Evolutionary conservation across 352 stramenopile genomes (phyloP).

Genomic region (Pythium dissotocum): DNA sequence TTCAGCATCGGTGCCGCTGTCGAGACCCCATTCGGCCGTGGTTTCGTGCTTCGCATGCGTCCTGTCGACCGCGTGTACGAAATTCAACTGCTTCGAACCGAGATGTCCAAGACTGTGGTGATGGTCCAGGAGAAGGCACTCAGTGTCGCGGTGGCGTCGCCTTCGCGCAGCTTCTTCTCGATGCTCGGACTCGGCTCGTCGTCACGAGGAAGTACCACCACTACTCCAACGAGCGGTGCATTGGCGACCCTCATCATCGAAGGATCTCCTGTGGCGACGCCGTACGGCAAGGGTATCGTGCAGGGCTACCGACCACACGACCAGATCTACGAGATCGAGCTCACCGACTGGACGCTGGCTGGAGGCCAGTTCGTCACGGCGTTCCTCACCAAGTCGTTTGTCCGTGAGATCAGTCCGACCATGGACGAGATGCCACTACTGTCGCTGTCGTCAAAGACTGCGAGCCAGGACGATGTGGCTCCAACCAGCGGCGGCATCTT

Average conservation of each 20-base stretch:
- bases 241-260: conserved; percentile 21
- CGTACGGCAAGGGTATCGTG: conserved; percentile 64
- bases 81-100: conserved; percentile 52
- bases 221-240: conserved; percentile 2
- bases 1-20: conserved; percentile 58
- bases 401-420: conserved; percentile 32
- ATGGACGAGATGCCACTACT: conserved; percentile 42
- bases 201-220: conserved; percentile 22
- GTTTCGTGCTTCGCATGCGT: conserved; percentile 67
- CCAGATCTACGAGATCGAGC: conserved; percentile 46
- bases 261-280: conserved; percentile 49
- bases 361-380: conserved; percentile 42
- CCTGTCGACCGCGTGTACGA: conserved; percentile 66
- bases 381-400: conserved; percentile 50
- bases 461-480: conserved; percentile 7
- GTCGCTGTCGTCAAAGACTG: conserved; percentile 25
- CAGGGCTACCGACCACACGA: conserved; percentile 44
- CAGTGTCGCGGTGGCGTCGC: conserved; percentile 49
- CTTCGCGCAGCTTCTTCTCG: conserved; percentile 70
- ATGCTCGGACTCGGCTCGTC: conserved; percentile 48
- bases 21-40: conserved; percentile 76
- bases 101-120: conserved; percentile 38
- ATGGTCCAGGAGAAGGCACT: conserved; percentile 63
- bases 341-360: conserved; percentile 55
- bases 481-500: conserved; percentile 61